Conservation (phyloP, 495 filamentous ascomycete genomes). For the Podospora sp. region DNA sequence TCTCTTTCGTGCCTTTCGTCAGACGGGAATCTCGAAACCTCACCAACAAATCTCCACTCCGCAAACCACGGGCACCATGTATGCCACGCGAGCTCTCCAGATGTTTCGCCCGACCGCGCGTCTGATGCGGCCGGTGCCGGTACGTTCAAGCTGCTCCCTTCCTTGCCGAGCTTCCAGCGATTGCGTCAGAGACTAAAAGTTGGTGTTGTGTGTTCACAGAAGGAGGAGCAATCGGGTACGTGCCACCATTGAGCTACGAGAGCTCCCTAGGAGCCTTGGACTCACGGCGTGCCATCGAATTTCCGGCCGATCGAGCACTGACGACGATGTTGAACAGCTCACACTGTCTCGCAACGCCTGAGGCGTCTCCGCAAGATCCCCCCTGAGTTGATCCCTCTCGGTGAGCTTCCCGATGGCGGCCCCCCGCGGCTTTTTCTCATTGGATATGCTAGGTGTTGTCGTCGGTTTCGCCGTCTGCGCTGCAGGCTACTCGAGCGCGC, state of each 20-base stretch:
- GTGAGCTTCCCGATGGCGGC: conserved; percentile 56
- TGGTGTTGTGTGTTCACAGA: conserved; percentile 53
- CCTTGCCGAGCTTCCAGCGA: conserved; percentile 20
- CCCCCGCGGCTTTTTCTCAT: conserved; percentile 20
- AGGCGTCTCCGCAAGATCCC: conserved; percentile 84
- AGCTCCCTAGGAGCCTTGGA: conserved; percentile 2
- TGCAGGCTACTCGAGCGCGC: conserved; percentile 74
- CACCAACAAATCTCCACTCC: conserved; percentile 35
- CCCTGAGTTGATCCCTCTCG: conserved; percentile 91
- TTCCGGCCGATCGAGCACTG: conserved; percentile 24
- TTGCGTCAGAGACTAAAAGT: conserved; percentile 41
- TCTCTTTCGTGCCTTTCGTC: conserved; percentile 7
- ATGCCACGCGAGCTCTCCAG: conserved; percentile 60
- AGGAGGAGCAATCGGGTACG: conserved; percentile 83
- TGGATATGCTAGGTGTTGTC: conserved; percentile 67
- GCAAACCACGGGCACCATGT: conserved; percentile 56
- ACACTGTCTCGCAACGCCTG: conserved; percentile 96
- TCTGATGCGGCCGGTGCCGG: conserved; percentile 78
- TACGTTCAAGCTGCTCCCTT: conserved; percentile 51
- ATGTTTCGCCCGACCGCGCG: conserved; percentile 61
- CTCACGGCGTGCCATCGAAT: not conserved
- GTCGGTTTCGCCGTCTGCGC: conserved; percentile 67
- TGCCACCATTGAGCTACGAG: conserved; percentile 38
- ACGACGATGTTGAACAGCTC: conserved; percentile 59
- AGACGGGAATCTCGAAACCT: conserved; percentile 12